Percentiles rank a stretch among this genome's conserved stretches.
phyloP scores from a whole-genome alignment of 2,329 filamentous ascomycete genomes.

The Pyricularia pennisetigena region DNA sequence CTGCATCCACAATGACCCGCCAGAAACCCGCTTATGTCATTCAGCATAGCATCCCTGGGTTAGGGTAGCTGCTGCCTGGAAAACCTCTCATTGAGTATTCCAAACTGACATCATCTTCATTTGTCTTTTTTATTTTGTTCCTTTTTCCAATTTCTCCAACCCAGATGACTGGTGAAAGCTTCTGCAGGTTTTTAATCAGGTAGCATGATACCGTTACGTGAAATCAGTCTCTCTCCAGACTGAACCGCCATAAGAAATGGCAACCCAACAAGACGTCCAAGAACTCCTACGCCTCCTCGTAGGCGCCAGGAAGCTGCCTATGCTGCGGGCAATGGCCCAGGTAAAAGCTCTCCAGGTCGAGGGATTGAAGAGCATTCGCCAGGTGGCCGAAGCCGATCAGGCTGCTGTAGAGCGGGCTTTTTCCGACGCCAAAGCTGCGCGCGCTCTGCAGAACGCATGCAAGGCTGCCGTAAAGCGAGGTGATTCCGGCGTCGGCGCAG shows the following conservation, averaged over 20 bases:
- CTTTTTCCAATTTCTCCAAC: not conserved
- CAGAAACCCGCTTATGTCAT: not conserved
- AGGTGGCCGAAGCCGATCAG: slow-evolving; percentile 41
- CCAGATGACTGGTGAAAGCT: not conserved
- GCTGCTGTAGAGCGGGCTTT: slow-evolving; percentile 34
- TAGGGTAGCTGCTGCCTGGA: not conserved
- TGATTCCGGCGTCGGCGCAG: slow-evolving; percentile 7
- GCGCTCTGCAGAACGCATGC: slow-evolving; percentile 42
- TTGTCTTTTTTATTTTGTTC: no score
- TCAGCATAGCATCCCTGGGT: not conserved
- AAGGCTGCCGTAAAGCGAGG: slow-evolving; percentile 37
- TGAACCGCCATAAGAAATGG: not conserved
- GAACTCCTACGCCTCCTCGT: slow-evolving; percentile 52
- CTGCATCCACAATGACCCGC: not conserved
- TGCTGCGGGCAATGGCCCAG: slow-evolving; percentile 49
- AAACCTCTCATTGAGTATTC: not conserved
- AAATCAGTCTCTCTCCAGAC: not conserved
- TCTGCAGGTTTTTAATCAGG: not conserved
- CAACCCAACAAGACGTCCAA: slow-evolving; percentile 46
- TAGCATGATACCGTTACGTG: not conserved
- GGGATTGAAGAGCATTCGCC: slow-evolving; percentile 41
- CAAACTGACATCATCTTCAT: not conserved
- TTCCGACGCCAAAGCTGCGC: slow-evolving; percentile 37
- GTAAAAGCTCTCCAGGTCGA: slow-evolving; percentile 46
- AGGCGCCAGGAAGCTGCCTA: slow-evolving; percentile 42